Evolutionary conservation across 179 eudicot species (phyloP), one percentile per base, ranked within the genome.

Genomic region (Silene vulgaris): DNA sequence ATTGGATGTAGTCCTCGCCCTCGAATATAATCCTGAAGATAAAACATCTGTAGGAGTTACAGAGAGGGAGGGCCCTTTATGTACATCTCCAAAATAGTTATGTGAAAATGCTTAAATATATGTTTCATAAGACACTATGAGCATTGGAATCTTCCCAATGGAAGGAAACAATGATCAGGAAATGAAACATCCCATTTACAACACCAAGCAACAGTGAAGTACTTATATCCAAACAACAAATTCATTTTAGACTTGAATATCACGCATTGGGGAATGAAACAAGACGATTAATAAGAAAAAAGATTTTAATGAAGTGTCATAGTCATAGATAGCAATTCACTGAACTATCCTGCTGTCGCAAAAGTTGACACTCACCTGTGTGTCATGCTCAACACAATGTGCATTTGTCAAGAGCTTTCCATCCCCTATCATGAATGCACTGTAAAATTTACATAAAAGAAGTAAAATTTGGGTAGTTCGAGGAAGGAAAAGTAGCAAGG

Each of bases 361-460:
- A 5, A 65, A 50, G 48, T 71, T 50, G 28, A 73, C 69, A 35
- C 69, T 77, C 85, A 90, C 98, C 92, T 91, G 98, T 63, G 98
- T 94, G 71, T 83, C 78, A 85, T 94, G 87, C 77, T 91, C 96
- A 79, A 94, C 97, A 79, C 98, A 94, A 80, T 94, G 98, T 35
- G 98, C 98, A 86, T 94, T 94, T 37, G 98, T 94, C 89, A 94
- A 86, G 68, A 94, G 96, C 82, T 88, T 94, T 62, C 97, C 92
- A 71, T 92, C 94, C 73, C 98, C 98, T 68, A 94, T 92, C 94
- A 94, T 90, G 79, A 94, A 94, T 74, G 98, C 98, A 88, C 98
- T 94, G 89, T 85, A 90, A 43, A 72, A 61, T 29, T 67, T 73
- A 72, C 50, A 19, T 74, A 73, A 63, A 26, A 76, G 70, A 70